A percentile compares a stretch with the other conserved stretches of the same genome.
phyloP scores from a whole-genome alignment of 2,329 filamentous ascomycete species.

The Metarhizium sp. region DNA sequence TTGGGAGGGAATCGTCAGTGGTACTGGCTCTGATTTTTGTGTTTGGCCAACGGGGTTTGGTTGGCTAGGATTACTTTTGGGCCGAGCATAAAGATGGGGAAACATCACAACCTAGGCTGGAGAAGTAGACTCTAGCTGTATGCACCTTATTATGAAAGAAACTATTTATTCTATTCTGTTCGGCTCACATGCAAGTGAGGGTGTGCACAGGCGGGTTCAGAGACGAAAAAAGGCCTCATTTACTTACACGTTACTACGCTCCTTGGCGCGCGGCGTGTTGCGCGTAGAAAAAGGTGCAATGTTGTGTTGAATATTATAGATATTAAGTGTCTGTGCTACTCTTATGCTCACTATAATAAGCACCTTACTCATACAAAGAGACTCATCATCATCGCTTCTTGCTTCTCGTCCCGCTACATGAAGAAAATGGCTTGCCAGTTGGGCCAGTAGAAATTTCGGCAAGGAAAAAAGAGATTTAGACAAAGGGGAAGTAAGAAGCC shows the following conservation, averaged over 20 bases:
- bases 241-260: too few relatives aligned
- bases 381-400: background rate
- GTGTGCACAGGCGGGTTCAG: background rate
- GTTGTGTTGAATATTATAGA: background rate
- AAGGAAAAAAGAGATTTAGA: background rate
- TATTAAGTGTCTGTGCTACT: background rate
- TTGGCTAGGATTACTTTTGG: background rate
- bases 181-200: background rate
- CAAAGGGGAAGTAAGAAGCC: background rate
- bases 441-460: background rate
- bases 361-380: background rate
- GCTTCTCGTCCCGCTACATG: background rate
- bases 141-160: background rate
- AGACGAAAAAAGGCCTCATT: too few relatives aligned
- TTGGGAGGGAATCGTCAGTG: background rate
- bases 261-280: too few relatives aligned
- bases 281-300: background rate
- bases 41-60: background rate
- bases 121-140: background rate
- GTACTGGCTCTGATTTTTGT: background rate
- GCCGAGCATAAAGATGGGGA: background rate
- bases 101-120: background rate
- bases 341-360: background rate
- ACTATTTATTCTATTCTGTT: background rate
- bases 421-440: background rate